Evolutionary conservation across 2,329 filamentous ascomycete species (phyloP), one percentile per base, ranked within the genome.

Genomic region (Sporothrix globosa): DNA sequence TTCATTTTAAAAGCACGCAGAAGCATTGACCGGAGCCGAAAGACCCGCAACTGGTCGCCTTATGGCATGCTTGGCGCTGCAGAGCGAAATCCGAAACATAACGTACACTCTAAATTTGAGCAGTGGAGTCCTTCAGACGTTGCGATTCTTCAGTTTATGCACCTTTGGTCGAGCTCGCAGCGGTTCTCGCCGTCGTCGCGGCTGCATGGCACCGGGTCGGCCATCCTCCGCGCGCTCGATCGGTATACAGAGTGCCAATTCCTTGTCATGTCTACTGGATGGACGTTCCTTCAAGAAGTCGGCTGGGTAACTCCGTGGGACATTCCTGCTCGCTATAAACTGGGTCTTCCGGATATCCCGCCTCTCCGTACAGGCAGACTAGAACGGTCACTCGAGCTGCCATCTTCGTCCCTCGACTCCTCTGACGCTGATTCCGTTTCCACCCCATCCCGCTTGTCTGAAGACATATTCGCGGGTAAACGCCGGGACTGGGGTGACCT

Each of bases 211-310:
- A 81, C 90, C 71, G 91, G 90, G 0, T 85, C 91, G 4, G 79
- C 87, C 14, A 83, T 96, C 48, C 77, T 96, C 50, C 86, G 88
- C 24, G 84, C 86, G 10, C 80, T 88, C 0, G 84, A 83, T 0
- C 81, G 89, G 69, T 95, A 95, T 75, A 74, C 79, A 6, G 81
- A 86, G 7, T 80, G 78, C 21, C 79, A 84, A 63, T 78, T 79
- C 66, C 80, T 88, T 50, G 81, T 83, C 30, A 77, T 80, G 17
- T 76, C 78, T 53, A 81, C 83, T 4, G 85, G 85, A 48, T 89
- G 87, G 83, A 84, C 87, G 0, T 92, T 94, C 73, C 79, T 96
- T 41, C 91, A 94, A 75, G 92, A 96, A 77, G 83, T 94, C 53
- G 91, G 91, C 13, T 87, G 88, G 68, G 84, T 93, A 54, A 81